phyloP scores from a whole-genome alignment of 2,329 filamentous ascomycete genomes.

The Trichophyton rubrum region DNA sequence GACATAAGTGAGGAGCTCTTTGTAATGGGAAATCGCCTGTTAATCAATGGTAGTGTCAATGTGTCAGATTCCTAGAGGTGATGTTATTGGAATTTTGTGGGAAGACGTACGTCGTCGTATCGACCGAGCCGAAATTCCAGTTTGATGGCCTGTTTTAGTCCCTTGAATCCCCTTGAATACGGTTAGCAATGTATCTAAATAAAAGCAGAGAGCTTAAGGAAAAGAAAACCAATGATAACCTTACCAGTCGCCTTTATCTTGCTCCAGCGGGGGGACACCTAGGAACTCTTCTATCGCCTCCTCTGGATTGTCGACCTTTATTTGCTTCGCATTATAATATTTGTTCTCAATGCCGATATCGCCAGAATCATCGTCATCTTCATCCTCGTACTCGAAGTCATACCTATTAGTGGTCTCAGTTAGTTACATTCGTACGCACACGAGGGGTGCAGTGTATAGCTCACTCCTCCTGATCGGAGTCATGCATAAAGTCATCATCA shows the following conservation, averaged over 20 bases:
- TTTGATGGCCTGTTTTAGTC: conserved; percentile 91
- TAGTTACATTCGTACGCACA: background rate
- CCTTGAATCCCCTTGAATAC: conserved; percentile 71
- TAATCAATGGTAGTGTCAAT: background rate
- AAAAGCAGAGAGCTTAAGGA: background rate
- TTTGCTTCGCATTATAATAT: conserved; percentile 98
- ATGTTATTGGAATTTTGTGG: background rate
- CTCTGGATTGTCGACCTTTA: conserved; percentile 74
- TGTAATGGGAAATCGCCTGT: conserved; percentile 82
- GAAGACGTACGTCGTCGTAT: conserved; percentile 57
- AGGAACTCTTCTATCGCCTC: conserved; percentile 87
- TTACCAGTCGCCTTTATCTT: conserved; percentile 87
- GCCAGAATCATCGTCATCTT: conserved; percentile 73
- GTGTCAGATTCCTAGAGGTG: background rate
- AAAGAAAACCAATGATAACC: background rate
- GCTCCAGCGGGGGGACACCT: conserved; percentile 69
- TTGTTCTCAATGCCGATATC: conserved; percentile 98
- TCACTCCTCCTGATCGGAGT: conserved; percentile 76
- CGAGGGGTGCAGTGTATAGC: conserved; percentile 16
- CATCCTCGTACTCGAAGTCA: conserved; percentile 95
- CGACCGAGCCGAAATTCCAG: conserved; percentile 77
- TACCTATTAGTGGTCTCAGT: conserved; percentile 42
- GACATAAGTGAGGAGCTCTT: conserved; percentile 90
- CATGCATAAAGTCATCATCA: conserved; percentile 86
- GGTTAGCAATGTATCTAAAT: background rate